Evolutionary conservation across 2,329 filamentous ascomycete genomes (phyloP).

Genomic region (Aspergillus caelatus): DNA sequence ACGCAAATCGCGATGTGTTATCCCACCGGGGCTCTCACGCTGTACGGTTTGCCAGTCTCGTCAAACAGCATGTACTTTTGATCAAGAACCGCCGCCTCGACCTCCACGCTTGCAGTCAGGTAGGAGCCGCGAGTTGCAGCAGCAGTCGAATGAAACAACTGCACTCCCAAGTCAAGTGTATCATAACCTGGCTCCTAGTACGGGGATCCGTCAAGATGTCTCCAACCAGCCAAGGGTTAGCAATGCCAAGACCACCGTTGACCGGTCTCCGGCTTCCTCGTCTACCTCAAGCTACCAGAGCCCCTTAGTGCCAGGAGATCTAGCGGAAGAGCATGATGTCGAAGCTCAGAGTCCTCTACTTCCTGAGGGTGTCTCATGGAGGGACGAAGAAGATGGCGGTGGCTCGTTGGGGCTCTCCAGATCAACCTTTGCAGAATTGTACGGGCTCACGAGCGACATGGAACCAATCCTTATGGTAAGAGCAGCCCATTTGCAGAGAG

Average conservation of each 20-base stretch:
- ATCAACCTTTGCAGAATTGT: not conserved
- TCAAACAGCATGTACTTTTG: not conserved
- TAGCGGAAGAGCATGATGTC: not conserved
- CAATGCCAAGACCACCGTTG: not conserved
- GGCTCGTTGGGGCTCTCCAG: not conserved
- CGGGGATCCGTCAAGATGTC: no score
- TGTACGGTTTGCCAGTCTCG: not conserved
- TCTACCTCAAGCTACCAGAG: not conserved
- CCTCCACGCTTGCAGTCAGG: not conserved
- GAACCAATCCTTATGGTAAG: not conserved
- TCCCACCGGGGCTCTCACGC: not conserved
- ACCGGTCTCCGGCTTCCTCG: not conserved
- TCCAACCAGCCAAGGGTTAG: not conserved
- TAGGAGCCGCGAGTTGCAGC: not conserved
- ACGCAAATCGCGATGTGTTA: slow-evolving; percentile 1
- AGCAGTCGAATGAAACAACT: not conserved
- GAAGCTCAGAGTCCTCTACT: not conserved
- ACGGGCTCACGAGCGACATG: not conserved
- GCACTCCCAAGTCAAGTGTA: not conserved
- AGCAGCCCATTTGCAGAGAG: not conserved
- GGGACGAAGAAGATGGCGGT: not conserved
- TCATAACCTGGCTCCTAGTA: not conserved
- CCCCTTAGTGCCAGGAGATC: not conserved
- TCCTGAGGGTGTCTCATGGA: no score
- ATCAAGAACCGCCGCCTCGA: not conserved